Base-by-base conservation (phyloP, 345 rosid genomes). In the Microcos paniculata region DNA sequence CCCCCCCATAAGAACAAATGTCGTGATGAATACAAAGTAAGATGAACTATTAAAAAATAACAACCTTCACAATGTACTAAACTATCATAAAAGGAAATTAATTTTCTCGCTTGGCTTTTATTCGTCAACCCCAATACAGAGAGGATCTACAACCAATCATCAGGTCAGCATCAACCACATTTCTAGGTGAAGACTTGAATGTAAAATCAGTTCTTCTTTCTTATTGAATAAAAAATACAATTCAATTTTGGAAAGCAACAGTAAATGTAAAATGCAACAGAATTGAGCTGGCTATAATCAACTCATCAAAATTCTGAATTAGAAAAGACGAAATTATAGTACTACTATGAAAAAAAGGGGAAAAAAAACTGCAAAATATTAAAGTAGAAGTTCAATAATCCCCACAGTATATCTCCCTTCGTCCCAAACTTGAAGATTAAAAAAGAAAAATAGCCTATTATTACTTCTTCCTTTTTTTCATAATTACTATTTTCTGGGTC, bases 131-230 rank as follows among this genome's bases (percentile, higher is more conserved):
- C 13, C 71, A 46, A 67, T 55, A 45, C 71, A 67, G 23, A 33
- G 23, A 68, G 58, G 59, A 70, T 70, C 45, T 28, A 33, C 28
- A 31, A 70, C 12, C 42, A 53, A 19, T 70, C 73, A 70, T 31
- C 57, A 70, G 28, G 43, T 70, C 61, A 31, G 73, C 46, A 70
- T 31, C 43, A 70, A 30, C 73, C 19, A 31, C 7, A 52, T 49
- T 52, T 31, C 10, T 51, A 45, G 46, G 26, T 33, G 73, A 49
- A 70, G 46, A 51, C 73, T 49, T 51, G 11, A 70, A 70, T 70
- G 67, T 16, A 46, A 69, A 70, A 52, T 13, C 10, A 35, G 23
- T 45, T 66, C 55, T 65, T 43, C 71, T 67, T 67, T 45, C 53
- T 45, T 24, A 30, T 15, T 45, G 24, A 24, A 67, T 16, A 26